phyloP scores from a whole-genome alignment of 1,284 basidiomycete genomes.

The Ceratobasidium sp. region DNA sequence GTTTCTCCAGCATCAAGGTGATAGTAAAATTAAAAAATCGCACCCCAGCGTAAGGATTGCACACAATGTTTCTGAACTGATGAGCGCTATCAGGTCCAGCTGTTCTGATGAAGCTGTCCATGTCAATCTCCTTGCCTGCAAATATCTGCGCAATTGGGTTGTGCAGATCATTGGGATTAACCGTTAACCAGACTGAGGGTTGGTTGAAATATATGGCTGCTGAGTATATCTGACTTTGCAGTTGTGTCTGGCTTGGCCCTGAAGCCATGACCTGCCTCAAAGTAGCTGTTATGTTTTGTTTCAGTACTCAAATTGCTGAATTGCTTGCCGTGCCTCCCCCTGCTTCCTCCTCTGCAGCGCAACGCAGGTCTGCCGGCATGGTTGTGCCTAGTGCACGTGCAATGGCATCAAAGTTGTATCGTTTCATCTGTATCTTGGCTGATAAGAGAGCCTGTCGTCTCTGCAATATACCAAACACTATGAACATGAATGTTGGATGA shows the following conservation, averaged over 20 bases:
- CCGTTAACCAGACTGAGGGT: slow-evolving; percentile 49
- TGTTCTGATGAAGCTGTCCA: slow-evolving; percentile 52
- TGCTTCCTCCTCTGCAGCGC: slow-evolving; percentile 44
- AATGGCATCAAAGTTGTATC: slow-evolving; percentile 28
- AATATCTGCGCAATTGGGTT: slow-evolving; percentile 56
- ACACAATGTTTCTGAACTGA: slow-evolving; percentile 52
- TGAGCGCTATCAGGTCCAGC: slow-evolving; percentile 50
- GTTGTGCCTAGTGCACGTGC: slow-evolving; percentile 1
- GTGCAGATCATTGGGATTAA: slow-evolving; percentile 52
- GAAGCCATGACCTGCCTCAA: slow-evolving; percentile 45
- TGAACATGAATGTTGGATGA: slow-evolving; percentile 54
- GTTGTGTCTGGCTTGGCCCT: slow-evolving; percentile 44
- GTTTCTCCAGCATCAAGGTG: slow-evolving; percentile 49
- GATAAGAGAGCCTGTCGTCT: slow-evolving; percentile 36
- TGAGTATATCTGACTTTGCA: slow-evolving; percentile 52
- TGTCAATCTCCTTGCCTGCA: slow-evolving; percentile 55
- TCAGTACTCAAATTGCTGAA: slow-evolving; percentile 21
- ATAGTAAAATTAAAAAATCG: slow-evolving; percentile 59
- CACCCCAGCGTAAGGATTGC: slow-evolving; percentile 56
- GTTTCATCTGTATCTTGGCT: slow-evolving; percentile 44
- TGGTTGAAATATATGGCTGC: slow-evolving; percentile 42
- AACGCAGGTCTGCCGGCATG: slow-evolving; percentile 34
- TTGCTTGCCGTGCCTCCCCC: neutral
- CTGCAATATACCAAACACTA: slow-evolving; percentile 54
- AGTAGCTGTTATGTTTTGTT: slow-evolving; percentile 32